Conservation (phyloP, 2,329 filamentous ascomycete genomes). For the Ustilaginoidea virens region DNA sequence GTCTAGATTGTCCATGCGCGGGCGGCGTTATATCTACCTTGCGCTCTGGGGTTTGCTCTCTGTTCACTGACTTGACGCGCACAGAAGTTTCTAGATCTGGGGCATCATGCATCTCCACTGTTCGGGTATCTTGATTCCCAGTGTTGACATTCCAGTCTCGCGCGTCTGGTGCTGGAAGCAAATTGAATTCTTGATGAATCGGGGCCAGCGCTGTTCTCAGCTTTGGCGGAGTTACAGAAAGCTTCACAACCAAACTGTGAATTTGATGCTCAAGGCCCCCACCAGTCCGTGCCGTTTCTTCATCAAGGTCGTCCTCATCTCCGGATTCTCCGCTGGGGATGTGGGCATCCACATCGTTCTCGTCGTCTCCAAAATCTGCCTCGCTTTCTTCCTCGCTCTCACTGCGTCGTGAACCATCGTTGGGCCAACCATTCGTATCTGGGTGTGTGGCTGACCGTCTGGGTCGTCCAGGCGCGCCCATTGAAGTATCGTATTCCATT, state of each 20-base stretch:
- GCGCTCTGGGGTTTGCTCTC: not conserved
- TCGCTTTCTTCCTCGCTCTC: conserved; percentile 52
- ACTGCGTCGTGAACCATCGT: conserved; percentile 20
- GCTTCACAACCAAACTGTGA: conserved; percentile 59
- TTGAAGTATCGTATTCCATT: conserved; percentile 21
- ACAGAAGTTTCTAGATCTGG: conserved; percentile 3
- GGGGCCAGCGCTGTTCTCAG: conserved; percentile 17
- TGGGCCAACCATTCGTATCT: conserved; percentile 32
- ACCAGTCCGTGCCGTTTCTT: conserved; percentile 38
- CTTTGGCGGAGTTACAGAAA: conserved; percentile 35
- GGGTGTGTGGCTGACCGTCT: conserved; percentile 32
- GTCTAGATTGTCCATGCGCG: no score
- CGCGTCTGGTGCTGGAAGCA: conserved; percentile 9
- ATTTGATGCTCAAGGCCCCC: conserved; percentile 32
- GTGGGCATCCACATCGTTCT: conserved; percentile 54
- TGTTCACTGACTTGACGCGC: not conserved
- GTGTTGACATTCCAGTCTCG: conserved; percentile 8
- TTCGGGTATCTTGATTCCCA: conserved; percentile 5
- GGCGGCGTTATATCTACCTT: not conserved
- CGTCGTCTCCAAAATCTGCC: conserved; percentile 62
- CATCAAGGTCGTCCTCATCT: conserved; percentile 43
- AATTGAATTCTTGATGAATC: conserved; percentile 9
- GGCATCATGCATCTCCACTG: conserved; percentile 14
- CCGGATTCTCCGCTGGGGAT: conserved; percentile 40
- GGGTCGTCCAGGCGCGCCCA: conserved; percentile 32